phyloP scores from a whole-genome alignment of 2,329 filamentous ascomycete species.

The Aspergillus melleus region DNA sequence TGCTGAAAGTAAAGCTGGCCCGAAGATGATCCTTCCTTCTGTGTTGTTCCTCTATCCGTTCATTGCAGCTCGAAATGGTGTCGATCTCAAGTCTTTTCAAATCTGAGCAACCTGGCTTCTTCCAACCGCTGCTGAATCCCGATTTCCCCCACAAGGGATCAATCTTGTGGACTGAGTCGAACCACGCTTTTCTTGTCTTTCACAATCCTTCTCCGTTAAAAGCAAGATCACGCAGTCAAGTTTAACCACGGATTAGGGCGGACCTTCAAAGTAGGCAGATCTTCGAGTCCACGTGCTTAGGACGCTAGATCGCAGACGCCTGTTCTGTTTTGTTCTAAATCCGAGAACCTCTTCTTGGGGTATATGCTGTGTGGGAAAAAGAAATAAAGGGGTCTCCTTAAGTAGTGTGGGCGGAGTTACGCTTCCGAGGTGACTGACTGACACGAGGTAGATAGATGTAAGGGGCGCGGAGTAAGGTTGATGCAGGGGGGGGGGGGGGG shows the following conservation, averaged over 20 bases:
- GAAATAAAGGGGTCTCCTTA: background rate
- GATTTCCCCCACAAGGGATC: conserved; percentile 2
- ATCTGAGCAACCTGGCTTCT: background rate
- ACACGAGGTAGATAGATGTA: background rate
- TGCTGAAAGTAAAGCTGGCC: no score
- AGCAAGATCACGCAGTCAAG: background rate
- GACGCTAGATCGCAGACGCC: background rate
- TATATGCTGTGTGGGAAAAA: background rate
- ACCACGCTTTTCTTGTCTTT: background rate
- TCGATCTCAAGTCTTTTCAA: background rate
- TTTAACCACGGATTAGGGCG: background rate
- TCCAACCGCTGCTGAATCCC: background rate
- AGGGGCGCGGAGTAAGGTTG: background rate
- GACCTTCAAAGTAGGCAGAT: background rate
- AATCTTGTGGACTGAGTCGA: background rate
- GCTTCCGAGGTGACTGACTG: background rate
- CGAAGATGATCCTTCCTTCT: background rate
- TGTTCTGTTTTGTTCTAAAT: no score
- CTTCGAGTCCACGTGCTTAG: background rate
- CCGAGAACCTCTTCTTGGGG: background rate
- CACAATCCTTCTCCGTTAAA: background rate
- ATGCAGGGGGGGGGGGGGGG: background rate
- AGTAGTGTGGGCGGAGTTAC: background rate
- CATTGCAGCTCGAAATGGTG: background rate
- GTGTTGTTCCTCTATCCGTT: background rate